phyloP scores from a whole-genome alignment of 345 rosid species.

The Raphanus sativus region DNA sequence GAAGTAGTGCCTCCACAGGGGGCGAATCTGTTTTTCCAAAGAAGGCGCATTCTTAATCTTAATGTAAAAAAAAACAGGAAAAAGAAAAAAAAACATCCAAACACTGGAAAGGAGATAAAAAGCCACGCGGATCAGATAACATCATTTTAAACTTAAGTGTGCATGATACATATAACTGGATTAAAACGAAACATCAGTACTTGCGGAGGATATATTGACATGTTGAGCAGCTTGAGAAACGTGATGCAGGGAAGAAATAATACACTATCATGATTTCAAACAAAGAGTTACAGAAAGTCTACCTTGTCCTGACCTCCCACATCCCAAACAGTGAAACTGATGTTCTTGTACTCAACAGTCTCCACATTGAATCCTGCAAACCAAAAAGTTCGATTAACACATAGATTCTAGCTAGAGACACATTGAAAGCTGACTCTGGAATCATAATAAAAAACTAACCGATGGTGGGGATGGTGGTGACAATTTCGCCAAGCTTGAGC shows the following conservation, averaged over 20 bases:
- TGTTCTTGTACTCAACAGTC: slow-evolving; percentile 92
- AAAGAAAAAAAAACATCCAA: background rate
- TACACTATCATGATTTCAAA: background rate
- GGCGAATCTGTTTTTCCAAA: slow-evolving; percentile 56
- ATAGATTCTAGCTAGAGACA: background rate
- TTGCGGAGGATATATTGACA: background rate
- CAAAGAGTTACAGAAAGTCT: slow-evolving; percentile 13
- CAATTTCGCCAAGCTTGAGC: slow-evolving; percentile 85
- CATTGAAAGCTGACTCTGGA: background rate
- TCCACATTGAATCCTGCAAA: slow-evolving; percentile 82
- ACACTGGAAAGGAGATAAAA: background rate
- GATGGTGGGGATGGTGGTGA: slow-evolving; percentile 80
- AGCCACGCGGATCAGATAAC: background rate
- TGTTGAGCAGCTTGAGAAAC: background rate
- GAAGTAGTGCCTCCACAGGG: slow-evolving; percentile 82
- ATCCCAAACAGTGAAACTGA: slow-evolving; percentile 75
- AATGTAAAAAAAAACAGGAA: background rate
- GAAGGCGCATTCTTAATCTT: background rate
- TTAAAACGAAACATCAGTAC: background rate
- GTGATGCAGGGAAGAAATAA: background rate
- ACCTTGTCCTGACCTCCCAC: slow-evolving; percentile 98
- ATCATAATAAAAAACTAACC: slow-evolving; percentile 42
- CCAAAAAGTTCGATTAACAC: background rate
- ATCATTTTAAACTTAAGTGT: background rate
- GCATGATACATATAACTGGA: background rate